phyloP scores from a whole-genome alignment of 768 basidiomycete species.

The Kwoniella mangroviensis region DNA sequence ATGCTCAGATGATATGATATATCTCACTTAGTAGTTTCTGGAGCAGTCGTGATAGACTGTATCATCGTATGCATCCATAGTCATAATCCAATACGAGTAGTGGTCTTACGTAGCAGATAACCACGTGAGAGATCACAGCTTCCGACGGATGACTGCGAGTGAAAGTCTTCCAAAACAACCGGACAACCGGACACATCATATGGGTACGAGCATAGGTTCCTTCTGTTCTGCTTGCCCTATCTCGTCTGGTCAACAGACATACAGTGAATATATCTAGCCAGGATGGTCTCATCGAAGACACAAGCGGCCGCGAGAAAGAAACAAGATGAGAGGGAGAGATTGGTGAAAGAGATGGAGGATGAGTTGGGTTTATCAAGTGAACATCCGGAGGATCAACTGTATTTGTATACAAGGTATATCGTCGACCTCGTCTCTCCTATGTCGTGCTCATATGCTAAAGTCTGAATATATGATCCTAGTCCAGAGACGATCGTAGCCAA shows the following conservation, averaged over 20 bases:
- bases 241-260: background rate
- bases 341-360: slow-evolving; percentile 37
- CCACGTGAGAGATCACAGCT: background rate
- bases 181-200: too few relatives aligned
- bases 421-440: too few relatives aligned
- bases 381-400: slow-evolving; percentile 38
- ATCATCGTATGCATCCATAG: too few relatives aligned
- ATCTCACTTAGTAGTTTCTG: background rate
- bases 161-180: too few relatives aligned
- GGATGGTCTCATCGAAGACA: slow-evolving; percentile 1
- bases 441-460: too few relatives aligned
- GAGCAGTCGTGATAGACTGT: too few relatives aligned
- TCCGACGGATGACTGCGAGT: too few relatives aligned
- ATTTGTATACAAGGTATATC: slow-evolving; percentile 18
- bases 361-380: slow-evolving; percentile 31
- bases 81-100: too few relatives aligned
- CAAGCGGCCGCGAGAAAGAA: slow-evolving; percentile 13
- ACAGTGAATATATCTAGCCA: background rate
- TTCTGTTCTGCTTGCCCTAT: too few relatives aligned
- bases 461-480: slow-evolving; percentile 7
- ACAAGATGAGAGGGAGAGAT: slow-evolving; percentile 31
- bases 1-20: background rate
- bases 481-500: slow-evolving; percentile 42
- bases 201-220: too few relatives aligned
- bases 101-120: background rate